These are phyloP conservation scores for Chamaecrista fasciculata DNA, from an alignment of 306 rosid species.

Conservation along the genomic window DNA sequence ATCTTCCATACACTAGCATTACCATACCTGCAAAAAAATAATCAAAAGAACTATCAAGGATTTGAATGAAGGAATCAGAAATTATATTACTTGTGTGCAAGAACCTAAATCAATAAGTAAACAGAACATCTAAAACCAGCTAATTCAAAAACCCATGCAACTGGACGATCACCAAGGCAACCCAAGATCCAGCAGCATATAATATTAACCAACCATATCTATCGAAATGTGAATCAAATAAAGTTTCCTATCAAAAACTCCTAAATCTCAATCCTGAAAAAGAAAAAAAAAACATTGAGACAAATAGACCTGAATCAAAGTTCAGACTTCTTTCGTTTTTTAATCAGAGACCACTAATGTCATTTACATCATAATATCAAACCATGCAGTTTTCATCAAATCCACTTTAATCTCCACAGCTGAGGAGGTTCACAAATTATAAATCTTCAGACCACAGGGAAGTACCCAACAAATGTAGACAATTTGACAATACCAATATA, in stretches of 20 bases:
- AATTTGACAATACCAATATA: background rate
- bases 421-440: background rate
- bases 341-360: background rate
- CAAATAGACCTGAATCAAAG: background rate
- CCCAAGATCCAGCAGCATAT: background rate
- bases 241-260: background rate
- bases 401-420: background rate
- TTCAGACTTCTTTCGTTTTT: background rate
- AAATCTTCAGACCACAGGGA: background rate
- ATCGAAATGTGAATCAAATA: background rate
- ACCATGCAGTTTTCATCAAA: background rate
- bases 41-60: slow-evolving; percentile 24
- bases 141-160: background rate
- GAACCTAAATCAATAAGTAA: slow-evolving; percentile 16
- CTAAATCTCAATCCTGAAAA: slow-evolving; percentile 3
- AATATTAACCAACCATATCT: background rate
- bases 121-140: slow-evolving; percentile 2
- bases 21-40: slow-evolving; percentile 73
- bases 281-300: no score
- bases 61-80: slow-evolving; percentile 2
- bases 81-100: slow-evolving; percentile 10
- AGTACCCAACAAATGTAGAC: background rate
- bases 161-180: background rate
- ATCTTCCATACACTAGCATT: slow-evolving; percentile 97
- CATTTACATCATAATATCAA: background rate